Evolutionary conservation across 2,329 filamentous ascomycete genomes (phyloP), one percentile per base, ranked within the genome.

Genomic region (Dactylellina drechsleri): DNA sequence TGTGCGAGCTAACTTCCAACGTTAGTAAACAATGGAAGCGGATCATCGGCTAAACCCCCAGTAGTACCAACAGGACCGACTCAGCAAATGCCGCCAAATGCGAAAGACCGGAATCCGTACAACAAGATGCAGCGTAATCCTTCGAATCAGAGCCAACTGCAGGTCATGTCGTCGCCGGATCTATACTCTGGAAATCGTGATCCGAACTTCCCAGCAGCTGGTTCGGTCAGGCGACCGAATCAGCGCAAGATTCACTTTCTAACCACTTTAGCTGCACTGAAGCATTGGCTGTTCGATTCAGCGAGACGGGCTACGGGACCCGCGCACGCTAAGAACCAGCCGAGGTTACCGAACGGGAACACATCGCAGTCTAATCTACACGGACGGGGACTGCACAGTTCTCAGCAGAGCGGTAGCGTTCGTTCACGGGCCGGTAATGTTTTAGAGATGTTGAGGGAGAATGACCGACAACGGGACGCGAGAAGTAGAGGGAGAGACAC

Each of bases 61-160:
- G 77, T 78, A 60, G 76, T 78, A 36, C 77, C 78, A n/a, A 72
- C 76, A 59, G 80, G 81, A 77, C 84, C 82, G 70, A 89, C 86
- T 18, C 91, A 91, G 3, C 88, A 88, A 1, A 91, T 92, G 0
- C 84, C 94, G 60, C 91, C 95, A 79, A 94, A 94, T 80, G 90
- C 92, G 45, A 74, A 78, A 41, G 78, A 79, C 58, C 64, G 65
- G 15, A 45, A 71, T 47, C 66, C 64, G 2, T 72, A 66, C 45
- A 78, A 71, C 73, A 77, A 77, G 64, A 76, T 78, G 59, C 79
- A 79, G 70, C 71, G 79, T 47, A 78, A 79, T 64, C 78, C 78
- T 60, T 78, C 78, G 45, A 77, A 78, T 66, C 75, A 77, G 28
- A 73, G 64, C 23, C 78, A 79, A 58, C 67, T 78, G 41, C 78